Percentiles rank a stretch among this genome's conserved stretches.
Evolutionary conservation across 768 basidiomycete species (phyloP).

Genomic region (Megacollybia marginata): DNA sequence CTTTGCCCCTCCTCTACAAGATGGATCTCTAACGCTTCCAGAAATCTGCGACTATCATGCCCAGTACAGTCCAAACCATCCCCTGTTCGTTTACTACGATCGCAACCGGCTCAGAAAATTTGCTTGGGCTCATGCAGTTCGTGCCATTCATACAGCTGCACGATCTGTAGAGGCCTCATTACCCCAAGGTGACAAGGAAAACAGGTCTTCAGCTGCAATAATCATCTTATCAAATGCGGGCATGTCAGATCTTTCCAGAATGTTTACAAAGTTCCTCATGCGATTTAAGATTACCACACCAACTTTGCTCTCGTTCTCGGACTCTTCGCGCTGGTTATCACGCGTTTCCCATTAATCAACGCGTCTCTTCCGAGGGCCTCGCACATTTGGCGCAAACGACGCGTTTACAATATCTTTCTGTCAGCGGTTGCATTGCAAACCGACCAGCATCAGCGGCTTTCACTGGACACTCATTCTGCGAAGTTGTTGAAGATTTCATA

Average conservation of each 20-base stretch:
- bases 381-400: constrained; percentile 28
- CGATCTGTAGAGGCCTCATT: constrained; percentile 3
- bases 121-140: constrained; percentile 14
- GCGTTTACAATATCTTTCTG: constrained; percentile 12
- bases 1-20: constrained; percentile 23
- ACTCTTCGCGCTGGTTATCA: constrained; percentile 26
- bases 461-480: constrained; percentile 1
- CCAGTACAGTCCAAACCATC: constrained; percentile 19
- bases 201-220: constrained; percentile 8
- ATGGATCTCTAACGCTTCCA: constrained; percentile 20
- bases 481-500: neutral
- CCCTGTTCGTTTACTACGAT: constrained; percentile 19
- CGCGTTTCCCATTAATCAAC: constrained; percentile 26
- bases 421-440: constrained; percentile 13
- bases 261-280: too few species aligned
- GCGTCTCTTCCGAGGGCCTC: constrained; percentile 37
- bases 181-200: neutral
- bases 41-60: constrained; percentile 26
- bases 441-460: constrained; percentile 11
- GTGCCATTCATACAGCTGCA: constrained; percentile 17
- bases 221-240: constrained; percentile 15
- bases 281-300: constrained; percentile 15
- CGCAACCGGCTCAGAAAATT: constrained; percentile 8
- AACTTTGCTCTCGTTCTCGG: constrained; percentile 10
- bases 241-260: neutral